A percentile compares a stretch with the other conserved stretches of the same genome.
Conservation (phyloP, 1,284 basidiomycete species). For the Microstroma glucosiphilum region DNA sequence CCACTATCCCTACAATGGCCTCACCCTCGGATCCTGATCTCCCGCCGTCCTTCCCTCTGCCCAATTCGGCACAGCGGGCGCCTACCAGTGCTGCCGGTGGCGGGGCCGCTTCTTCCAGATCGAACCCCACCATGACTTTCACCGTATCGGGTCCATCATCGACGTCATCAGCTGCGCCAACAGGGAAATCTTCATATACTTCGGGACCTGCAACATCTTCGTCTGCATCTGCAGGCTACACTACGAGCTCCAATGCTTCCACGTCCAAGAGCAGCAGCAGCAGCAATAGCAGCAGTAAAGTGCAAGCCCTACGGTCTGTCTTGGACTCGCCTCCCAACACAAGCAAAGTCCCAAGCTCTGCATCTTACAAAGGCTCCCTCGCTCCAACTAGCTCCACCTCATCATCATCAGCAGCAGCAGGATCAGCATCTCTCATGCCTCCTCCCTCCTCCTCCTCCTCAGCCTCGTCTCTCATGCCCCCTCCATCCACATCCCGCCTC, state of each 20-base stretch:
- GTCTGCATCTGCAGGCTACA: neutral
- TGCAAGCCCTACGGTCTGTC: neutral
- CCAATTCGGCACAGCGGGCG: conserved; percentile 2
- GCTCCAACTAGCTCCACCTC: no score
- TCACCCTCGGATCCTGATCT: conserved; percentile 49
- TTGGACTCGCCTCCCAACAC: neutral
- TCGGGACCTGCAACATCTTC: neutral
- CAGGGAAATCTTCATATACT: neutral
- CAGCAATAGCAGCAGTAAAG: neutral
- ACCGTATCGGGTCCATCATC: conserved; percentile 1
- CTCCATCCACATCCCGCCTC: conserved; percentile 31
- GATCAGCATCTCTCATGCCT: conserved; percentile 16
- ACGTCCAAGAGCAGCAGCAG: neutral
- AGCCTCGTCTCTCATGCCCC: conserved; percentile 16
- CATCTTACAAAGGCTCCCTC: no score
- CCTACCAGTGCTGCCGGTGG: neutral
- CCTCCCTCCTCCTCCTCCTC: conserved; percentile 19
- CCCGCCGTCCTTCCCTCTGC: conserved; percentile 10
- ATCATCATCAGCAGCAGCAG: neutral
- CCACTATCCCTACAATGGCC: conserved; percentile 52
- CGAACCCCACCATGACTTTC: neutral
- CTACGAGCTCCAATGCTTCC: neutral
- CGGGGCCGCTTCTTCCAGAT: neutral
- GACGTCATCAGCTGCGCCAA: neutral
- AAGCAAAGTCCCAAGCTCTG: neutral